Conservation (phyloP, 768 basidiomycete species). For the Suillus cothurnatus region DNA sequence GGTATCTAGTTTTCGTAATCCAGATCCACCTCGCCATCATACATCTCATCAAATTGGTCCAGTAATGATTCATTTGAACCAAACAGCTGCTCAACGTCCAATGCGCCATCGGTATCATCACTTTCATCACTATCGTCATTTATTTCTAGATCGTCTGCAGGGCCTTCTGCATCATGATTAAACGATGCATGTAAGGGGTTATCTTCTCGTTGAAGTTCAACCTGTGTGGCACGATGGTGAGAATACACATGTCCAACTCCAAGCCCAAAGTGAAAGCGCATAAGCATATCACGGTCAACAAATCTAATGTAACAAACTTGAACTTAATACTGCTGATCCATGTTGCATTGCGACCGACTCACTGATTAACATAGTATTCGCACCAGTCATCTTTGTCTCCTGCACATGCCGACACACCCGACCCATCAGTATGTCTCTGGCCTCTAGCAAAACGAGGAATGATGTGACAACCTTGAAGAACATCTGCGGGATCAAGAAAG, state of each 20-base stretch:
- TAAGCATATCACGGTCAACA: slow-evolving; percentile 4
- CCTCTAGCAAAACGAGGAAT: not conserved
- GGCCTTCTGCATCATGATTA: too few relatives aligned
- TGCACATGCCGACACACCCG: not conserved
- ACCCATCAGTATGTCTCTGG: not conserved
- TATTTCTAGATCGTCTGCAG: too few relatives aligned
- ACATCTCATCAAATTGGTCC: too few relatives aligned
- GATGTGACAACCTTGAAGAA: slow-evolving; percentile 7
- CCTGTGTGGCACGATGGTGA: not conserved
- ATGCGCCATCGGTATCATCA: too few relatives aligned
- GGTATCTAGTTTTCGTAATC: too few relatives aligned
- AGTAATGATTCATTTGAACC: too few relatives aligned
- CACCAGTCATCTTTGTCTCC: not conserved
- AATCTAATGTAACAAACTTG: not conserved
- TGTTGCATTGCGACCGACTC: not conserved
- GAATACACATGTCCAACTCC: slow-evolving; percentile 5
- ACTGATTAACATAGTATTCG: not conserved
- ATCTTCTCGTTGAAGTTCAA: too few relatives aligned
- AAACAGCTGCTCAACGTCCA: too few relatives aligned
- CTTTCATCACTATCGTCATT: too few relatives aligned
- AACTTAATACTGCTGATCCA: too few relatives aligned
- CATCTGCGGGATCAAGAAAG: not conserved
- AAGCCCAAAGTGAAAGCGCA: slow-evolving; percentile 5
- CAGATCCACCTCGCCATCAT: too few relatives aligned
- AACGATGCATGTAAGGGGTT: too few relatives aligned